Evolutionary conservation across 179 eudicot species (phyloP), one percentile per base, ranked within the genome.

Genomic region (Nepenthes alata): DNA sequence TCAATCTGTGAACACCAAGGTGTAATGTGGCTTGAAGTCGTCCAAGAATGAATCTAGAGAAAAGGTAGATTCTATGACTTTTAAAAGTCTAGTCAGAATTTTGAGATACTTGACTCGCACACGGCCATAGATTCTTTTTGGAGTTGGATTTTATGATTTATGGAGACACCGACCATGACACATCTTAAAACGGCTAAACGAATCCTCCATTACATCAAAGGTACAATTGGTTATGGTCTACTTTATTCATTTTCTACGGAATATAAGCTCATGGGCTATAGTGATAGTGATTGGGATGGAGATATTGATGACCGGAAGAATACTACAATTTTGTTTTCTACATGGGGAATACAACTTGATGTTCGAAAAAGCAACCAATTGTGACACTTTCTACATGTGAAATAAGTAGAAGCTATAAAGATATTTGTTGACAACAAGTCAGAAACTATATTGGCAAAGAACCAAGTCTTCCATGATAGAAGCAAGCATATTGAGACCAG

Each of bases 361-460:
- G 53, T 25, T 67, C 58, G 16, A 59, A 67, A 59, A 67, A 67
- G 53, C 59, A 67, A 53, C 35, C 65, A 4, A 45, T 60, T 50
- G 63, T 67, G 15, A 47, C 65, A 5, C 54, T 67, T 11, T 60
- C 71, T 12, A 67, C 59, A 6, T 59, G 53, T 53, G 60, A 39
- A 59, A 53, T 37, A 2, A 11, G 59, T 67, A 4, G 71, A 5
- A 4, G 61, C 59, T 34, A 6, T 48, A 41, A 7, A 41, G 59
- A 63, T 53, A 16, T 12, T 1, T 2, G 11, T 63, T 35, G 68
- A 65, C 11, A 47, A 57, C 38, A 64, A 64, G 34, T 64, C 60
- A 38, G 55, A 47, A 4, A 16, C 25, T 16, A 45, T 41, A 0
- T 44, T 55, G 9, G 54, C 44, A n/a, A 64, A 56, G 44, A 64